A percentile compares a stretch with the other conserved stretches of the same genome.
Evolutionary conservation across 441 rosid genomes (phyloP).

Genomic region (Arabidopsis lyrata): DNA sequence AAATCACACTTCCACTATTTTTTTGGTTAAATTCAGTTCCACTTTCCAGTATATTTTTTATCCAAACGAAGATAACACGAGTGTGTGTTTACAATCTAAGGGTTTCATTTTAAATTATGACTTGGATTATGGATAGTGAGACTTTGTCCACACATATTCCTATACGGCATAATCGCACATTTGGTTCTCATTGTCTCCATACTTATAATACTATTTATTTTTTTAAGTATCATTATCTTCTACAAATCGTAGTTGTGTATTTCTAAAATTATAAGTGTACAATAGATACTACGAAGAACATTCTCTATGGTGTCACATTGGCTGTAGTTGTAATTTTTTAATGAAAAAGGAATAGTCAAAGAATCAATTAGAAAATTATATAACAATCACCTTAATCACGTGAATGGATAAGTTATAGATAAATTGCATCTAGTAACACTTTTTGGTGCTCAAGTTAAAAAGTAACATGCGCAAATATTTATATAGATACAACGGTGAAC

Average conservation of each 20-base stretch:
- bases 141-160: background rate
- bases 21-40: background rate
- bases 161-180: background rate
- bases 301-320: slow-evolving; percentile 5
- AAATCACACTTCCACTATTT: background rate
- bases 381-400: background rate
- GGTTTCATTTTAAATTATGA: background rate
- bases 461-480: background rate
- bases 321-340: background rate
- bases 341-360: background rate
- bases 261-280: background rate
- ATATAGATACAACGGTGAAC: background rate
- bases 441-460: background rate
- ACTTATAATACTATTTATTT: background rate
- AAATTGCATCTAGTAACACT: background rate
- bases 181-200: background rate
- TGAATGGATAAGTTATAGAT: background rate
- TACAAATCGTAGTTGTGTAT: background rate
- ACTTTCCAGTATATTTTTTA: background rate
- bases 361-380: slow-evolving; percentile 3
- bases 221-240: background rate
- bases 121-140: background rate
- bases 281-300: slow-evolving; percentile 4
- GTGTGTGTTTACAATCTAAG: background rate
- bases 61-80: background rate